Conservation (phyloP, 1,139 yeast species). For the Candida neerlandica region DNA sequence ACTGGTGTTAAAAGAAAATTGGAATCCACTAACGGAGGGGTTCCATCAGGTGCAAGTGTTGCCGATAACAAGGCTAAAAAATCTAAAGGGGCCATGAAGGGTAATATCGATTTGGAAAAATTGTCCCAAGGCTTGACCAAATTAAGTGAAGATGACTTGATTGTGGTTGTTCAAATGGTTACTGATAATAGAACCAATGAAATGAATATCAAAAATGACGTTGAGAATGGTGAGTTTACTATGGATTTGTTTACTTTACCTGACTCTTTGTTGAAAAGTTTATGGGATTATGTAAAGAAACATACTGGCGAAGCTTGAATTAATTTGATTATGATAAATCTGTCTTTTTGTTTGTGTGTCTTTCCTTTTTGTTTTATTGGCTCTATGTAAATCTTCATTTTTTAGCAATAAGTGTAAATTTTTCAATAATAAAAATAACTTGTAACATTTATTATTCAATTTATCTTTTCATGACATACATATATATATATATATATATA, state of each 20-base stretch:
- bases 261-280: conserved; percentile 84
- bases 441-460: conserved; percentile 5
- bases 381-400: background rate
- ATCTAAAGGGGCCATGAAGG: conserved; percentile 64
- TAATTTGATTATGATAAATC: background rate
- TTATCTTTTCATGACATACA: no score
- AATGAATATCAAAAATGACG: conserved; percentile 94
- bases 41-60: conserved; percentile 22
- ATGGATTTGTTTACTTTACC: conserved; percentile 95
- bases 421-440: conserved; percentile 1
- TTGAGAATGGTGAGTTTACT: conserved; percentile 95
- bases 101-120: conserved; percentile 82
- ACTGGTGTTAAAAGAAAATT: conserved; percentile 15
- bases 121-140: conserved; percentile 89
- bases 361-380: background rate
- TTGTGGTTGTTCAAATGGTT: conserved; percentile 96
- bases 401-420: background rate
- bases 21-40: conserved; percentile 19
- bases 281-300: conserved; percentile 92
- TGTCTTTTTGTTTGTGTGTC: background rate
- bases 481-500: background rate
- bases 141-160: conserved; percentile 86
- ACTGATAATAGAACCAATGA: conserved; percentile 94
- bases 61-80: conserved; percentile 58
- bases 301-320: conserved; percentile 45